Conservation (phyloP, 306 rosid genomes). For the Boehmeria nivea region DNA sequence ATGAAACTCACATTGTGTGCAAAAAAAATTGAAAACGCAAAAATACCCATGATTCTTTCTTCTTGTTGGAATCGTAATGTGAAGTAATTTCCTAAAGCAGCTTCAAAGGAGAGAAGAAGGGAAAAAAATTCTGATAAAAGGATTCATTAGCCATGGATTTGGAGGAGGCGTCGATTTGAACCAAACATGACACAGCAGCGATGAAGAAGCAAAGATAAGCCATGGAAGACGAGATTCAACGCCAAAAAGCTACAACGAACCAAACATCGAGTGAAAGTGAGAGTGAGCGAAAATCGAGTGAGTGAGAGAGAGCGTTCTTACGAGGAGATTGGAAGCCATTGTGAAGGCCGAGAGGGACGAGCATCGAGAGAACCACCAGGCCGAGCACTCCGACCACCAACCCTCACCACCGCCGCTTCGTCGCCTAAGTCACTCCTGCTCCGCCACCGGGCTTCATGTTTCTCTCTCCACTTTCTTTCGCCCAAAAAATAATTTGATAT, state of each 20-base stretch:
- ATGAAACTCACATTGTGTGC: no score
- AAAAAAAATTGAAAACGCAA: no score
- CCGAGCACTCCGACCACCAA: constrained; percentile 80
- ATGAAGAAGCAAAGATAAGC: constrained; percentile 44
- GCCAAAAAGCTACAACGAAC: not conserved
- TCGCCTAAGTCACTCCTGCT: constrained; percentile 40
- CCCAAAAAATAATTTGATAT: no score
- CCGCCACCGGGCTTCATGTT: constrained; percentile 61
- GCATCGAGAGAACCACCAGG: constrained; percentile 90
- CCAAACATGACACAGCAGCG: not conserved
- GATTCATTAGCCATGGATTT: no score
- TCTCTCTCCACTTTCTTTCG: not conserved
- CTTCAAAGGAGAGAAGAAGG: no score
- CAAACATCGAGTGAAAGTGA: not conserved
- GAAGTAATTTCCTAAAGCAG: no score
- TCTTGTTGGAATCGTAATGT: no score
- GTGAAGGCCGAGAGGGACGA: constrained; percentile 94
- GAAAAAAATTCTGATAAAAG: no score
- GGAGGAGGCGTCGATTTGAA: constrained; percentile 18
- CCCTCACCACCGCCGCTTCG: constrained; percentile 85
- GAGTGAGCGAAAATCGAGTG: no score
- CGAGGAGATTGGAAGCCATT: constrained; percentile 84
- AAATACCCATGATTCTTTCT: no score
- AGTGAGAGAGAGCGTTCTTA: no score
- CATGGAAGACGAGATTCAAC: constrained; percentile 5